Conservation (phyloP, 805 yeast species). For the Ogataea siamensis region DNA sequence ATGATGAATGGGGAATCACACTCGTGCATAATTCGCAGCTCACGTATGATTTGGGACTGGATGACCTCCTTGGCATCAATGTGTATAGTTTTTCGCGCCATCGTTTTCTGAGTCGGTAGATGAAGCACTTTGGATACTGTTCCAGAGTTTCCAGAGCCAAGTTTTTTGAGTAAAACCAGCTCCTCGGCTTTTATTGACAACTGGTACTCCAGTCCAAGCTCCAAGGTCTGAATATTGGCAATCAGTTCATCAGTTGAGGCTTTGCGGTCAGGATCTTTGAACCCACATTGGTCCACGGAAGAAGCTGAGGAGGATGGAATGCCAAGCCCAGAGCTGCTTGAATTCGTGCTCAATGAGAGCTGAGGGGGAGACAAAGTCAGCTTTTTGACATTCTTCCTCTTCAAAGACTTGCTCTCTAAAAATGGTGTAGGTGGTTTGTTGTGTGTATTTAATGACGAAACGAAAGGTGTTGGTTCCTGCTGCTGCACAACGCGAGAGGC, state of each 20-base stretch:
- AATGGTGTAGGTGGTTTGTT: constrained; percentile 20
- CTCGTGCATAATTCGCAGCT: constrained; percentile 85
- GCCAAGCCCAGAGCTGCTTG: neutral
- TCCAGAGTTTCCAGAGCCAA: constrained; percentile 95
- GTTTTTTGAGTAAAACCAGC: constrained; percentile 65
- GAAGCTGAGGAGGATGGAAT: constrained; percentile 12
- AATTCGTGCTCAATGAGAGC: neutral
- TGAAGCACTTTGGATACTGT: constrained; percentile 86
- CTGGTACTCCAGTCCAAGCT: constrained; percentile 53
- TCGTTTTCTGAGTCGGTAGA: constrained; percentile 78
- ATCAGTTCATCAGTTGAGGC: constrained; percentile 38
- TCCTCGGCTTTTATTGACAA: constrained; percentile 60
- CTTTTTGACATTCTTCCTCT: constrained; percentile 58
- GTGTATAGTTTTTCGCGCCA: constrained; percentile 88
- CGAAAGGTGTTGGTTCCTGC: constrained; percentile 4
- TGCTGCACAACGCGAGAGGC: constrained; percentile 10
- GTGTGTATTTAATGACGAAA: constrained; percentile 10
- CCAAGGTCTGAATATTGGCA: constrained; percentile 46
- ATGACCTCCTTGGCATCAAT: constrained; percentile 78
- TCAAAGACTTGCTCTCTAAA: constrained; percentile 41
- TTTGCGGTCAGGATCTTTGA: constrained; percentile 32
- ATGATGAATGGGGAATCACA: constrained; percentile 82
- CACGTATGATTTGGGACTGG: constrained; percentile 82
- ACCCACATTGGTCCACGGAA: constrained; percentile 18
- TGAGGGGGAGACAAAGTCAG: constrained; percentile 38